These are phyloP conservation scores for Backusella luteola DNA, from an alignment of 192 early-diverging fungal genomes.

Conservation along the genomic window DNA sequence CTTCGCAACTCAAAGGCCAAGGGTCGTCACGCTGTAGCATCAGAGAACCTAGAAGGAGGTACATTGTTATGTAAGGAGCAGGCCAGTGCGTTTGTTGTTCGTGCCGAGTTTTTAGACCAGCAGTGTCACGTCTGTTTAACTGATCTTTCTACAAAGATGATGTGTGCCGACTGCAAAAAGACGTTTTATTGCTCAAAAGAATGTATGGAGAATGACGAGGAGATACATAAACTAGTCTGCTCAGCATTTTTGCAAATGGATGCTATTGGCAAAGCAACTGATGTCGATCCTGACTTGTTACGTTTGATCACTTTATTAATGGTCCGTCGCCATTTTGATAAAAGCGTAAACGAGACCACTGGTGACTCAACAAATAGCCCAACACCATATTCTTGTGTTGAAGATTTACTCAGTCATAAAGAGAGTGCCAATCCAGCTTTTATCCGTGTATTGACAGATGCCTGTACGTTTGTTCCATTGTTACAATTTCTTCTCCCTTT, in stretches of 20 bases:
- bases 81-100: conserved; percentile 52
- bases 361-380: background rate
- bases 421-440: conserved; percentile 23
- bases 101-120: conserved; percentile 48
- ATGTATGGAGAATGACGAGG: conserved; percentile 34
- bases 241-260: conserved; percentile 4
- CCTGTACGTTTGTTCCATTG: conserved; percentile 18
- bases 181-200: conserved; percentile 37
- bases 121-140: conserved; percentile 55
- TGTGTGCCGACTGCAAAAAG: conserved; percentile 38
- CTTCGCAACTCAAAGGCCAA: conserved; percentile 40
- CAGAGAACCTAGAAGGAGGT: conserved; percentile 43
- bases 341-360: background rate
- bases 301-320: conserved; percentile 22
- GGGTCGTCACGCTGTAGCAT: conserved; percentile 52
- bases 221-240: conserved; percentile 33
- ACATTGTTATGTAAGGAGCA: conserved; percentile 49
- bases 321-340: background rate
- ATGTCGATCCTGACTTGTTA: conserved; percentile 28
- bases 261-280: conserved; percentile 18
- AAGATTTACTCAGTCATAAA: conserved; percentile 24
- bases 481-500: background rate
- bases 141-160: conserved; percentile 7
- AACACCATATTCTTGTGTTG: conserved; percentile 25
- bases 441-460: conserved; percentile 22